These are phyloP conservation scores for Candida fluviatilis DNA, from an alignment of 805 yeast species.

Conservation along the genomic window DNA sequence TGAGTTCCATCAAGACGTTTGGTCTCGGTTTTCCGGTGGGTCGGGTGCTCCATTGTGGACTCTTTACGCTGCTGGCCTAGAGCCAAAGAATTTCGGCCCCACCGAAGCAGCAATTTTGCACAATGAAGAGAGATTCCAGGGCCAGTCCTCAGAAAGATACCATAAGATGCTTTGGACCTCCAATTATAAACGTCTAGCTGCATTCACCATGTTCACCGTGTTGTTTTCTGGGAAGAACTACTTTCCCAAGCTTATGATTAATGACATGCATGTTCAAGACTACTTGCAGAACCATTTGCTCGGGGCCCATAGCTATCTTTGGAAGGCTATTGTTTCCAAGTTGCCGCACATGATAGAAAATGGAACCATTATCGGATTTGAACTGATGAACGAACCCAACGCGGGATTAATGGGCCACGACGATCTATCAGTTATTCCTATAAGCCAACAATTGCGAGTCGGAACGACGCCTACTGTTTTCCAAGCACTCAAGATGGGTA, in stretches of 20 bases:
- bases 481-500: conserved; percentile 70
- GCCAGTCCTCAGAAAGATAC: conserved; percentile 38
- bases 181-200: conserved; percentile 72
- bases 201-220: conserved; percentile 77
- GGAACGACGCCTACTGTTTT: conserved; percentile 83
- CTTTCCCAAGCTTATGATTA: conserved; percentile 71
- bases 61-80: conserved; percentile 78
- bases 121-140: conserved; percentile 39
- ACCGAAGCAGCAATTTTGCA: conserved; percentile 84
- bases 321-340: conserved; percentile 23
- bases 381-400: conserved; percentile 83
- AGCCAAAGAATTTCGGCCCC: conserved; percentile 64
- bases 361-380: conserved; percentile 71
- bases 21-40: conserved; percentile 89
- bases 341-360: conserved; percentile 31
- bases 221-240: conserved; percentile 75
- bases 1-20: conserved; percentile 92
- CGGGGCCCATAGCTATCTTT: conserved; percentile 41
- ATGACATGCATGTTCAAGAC: conserved; percentile 74
- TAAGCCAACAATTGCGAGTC: conserved; percentile 60
- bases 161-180: conserved; percentile 94
- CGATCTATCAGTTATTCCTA: conserved; percentile 53
- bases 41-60: conserved; percentile 97
- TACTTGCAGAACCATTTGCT: conserved; percentile 65
- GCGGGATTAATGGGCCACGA: conserved; percentile 65